Evolutionary conservation across 441 rosid genomes (phyloP).

Genomic region (Omphalea diandra): DNA sequence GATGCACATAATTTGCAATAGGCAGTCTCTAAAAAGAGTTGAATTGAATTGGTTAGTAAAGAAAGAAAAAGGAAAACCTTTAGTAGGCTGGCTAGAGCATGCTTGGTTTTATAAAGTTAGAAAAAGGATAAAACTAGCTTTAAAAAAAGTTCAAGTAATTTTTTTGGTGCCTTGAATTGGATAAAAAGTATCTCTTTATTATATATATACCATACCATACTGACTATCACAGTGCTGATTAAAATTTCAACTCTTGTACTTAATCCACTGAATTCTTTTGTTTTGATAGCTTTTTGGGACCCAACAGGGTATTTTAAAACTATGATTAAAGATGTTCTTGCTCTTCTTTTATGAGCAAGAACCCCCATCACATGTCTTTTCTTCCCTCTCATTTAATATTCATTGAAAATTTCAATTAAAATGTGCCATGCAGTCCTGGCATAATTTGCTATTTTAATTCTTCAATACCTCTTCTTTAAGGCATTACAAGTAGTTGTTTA

Average conservation of each 20-base stretch:
- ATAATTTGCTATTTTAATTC: too few species aligned
- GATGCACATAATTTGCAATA: too few species aligned
- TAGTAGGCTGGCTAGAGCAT: constrained; percentile 32
- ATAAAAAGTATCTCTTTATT: constrained; percentile 40
- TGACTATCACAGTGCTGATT: constrained; percentile 49
- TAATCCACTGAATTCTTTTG: constrained; percentile 11
- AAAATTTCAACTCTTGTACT: constrained; percentile 27
- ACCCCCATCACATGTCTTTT: constrained; percentile 19
- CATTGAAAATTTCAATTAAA: too few species aligned
- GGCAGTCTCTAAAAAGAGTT: too few species aligned
- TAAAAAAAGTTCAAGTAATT: constrained; percentile 33
- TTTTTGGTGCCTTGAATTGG: constrained; percentile 39
- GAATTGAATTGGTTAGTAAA: constrained; percentile 10
- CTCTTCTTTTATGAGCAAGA: constrained; percentile 31
- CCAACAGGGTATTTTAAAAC: constrained; percentile 26
- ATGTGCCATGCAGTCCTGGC: too few species aligned
- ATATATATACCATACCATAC: constrained; percentile 31
- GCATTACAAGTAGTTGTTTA: too few species aligned
- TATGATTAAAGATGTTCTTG: constrained; percentile 38
- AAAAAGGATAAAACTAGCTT: constrained; percentile 36
- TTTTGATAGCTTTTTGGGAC: constrained; percentile 18
- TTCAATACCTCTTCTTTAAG: too few species aligned
- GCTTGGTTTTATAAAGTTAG: constrained; percentile 33
- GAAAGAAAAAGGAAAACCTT: constrained; percentile 30
- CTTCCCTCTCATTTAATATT: neutral